Percentiles rank a stretch among this genome's conserved stretches.
These are phyloP conservation scores for Brassica cretica DNA, from an alignment of 345 rosid genomes.

Conservation along the genomic window DNA sequence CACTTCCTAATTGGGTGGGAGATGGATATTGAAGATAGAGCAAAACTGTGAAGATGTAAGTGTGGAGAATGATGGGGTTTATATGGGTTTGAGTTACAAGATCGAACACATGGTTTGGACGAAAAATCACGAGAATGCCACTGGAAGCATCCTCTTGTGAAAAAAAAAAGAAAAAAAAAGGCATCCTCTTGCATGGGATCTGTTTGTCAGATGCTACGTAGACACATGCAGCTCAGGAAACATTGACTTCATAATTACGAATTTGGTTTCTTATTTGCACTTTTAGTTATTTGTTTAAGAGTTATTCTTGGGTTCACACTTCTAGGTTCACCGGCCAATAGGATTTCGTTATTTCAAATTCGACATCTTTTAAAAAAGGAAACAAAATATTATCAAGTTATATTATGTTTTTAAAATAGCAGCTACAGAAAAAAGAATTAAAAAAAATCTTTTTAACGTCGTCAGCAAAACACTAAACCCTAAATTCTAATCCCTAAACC, in stretches of 20 bases:
- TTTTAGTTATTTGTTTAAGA: not conserved
- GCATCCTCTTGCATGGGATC: conserved; percentile 29
- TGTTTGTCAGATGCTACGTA: conserved; percentile 17
- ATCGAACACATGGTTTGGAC: conserved; percentile 35
- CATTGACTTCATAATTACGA: conserved; percentile 35
- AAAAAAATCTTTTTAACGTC: too few relatives aligned
- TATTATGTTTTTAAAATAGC: too few relatives aligned
- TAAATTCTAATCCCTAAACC: too few relatives aligned
- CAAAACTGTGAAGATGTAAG: not conserved
- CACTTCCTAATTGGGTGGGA: not conserved
- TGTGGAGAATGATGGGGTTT: conserved; percentile 1
- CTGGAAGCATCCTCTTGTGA: conserved; percentile 37
- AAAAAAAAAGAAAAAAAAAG: not conserved
- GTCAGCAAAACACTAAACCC: too few relatives aligned
- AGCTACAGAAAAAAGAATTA: too few relatives aligned
- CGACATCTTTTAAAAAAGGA: too few relatives aligned
- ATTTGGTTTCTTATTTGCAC: conserved; percentile 9
- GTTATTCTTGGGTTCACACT: too few relatives aligned
- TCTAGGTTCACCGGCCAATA: too few relatives aligned
- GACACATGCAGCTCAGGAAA: conserved; percentile 25
- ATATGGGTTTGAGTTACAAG: conserved; percentile 33
- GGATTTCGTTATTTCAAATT: too few relatives aligned
- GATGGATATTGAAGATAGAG: not conserved
- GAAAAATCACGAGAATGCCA: conserved; percentile 45
- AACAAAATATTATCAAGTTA: too few relatives aligned